Evolutionary conservation across 345 rosid species (phyloP), one percentile per base, ranked within the genome.

Genomic region (Atalantia buxifolia): DNA sequence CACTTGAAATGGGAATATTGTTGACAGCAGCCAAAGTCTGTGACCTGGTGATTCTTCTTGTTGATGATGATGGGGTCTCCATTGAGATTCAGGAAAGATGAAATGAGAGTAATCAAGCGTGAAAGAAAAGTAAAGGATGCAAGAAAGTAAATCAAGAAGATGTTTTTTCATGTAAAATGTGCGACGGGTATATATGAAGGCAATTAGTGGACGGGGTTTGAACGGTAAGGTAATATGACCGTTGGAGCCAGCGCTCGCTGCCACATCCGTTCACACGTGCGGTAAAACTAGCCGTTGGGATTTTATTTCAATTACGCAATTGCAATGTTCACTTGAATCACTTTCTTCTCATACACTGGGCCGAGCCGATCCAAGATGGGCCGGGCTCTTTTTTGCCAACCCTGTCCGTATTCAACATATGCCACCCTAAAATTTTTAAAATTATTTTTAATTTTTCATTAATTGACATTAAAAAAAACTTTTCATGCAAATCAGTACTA

Each of bases 61-160:
- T 75, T 56, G 96, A 90, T 16, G 96, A 93, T 40, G 88, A 89
- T 71, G 97, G 99, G 66, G 98, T 95, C 89, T 93, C 99, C 99
- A 93, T 95, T 83, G 83, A 24, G 60, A 22, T 27, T 16, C 71
- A 45, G 28, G 0, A 22, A 45, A 30, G 6, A 40, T 21, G 28
- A 6, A 50, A 28, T 40, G n/a, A 66, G 4, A 22, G 2, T 3
- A 45, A 45, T 14, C 45, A 6, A 53, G 7, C 9, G 6, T 36
- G 6, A 62, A n/a, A 35, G 55, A 74, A 4, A 27, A 24, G n/a
- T 30, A 53, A 31, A 67, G 27, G 31, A 36, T 55, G 56, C 65
- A 22, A 31, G 45, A 2, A 75, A 69, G 64, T 12, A 55, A 27
- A 71, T 38, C 68, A 33, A 21, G 25, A 24, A 50, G 62, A 65